Base-by-base conservation (phyloP, 371 early-diverging fungal genomes). In the Mortierella sp. region DNA sequence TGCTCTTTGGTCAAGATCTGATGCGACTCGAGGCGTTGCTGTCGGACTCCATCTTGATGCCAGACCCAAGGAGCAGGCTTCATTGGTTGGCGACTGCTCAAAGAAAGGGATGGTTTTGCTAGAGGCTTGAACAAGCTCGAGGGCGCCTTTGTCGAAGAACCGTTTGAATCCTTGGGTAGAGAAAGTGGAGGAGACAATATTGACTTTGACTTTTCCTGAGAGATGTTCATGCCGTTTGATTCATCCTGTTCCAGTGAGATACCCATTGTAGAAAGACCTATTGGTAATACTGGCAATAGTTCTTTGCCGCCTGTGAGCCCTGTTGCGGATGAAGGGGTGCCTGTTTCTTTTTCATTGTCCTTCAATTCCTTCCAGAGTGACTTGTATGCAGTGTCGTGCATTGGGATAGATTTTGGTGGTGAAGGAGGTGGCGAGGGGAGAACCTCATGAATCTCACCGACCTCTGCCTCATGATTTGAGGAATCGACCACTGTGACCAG, bases 1-100 rank as follows among this genome's bases (percentile, higher is more conserved):
- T 77, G 77, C 23, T 77, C 77, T 57, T 72, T 77, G 43, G 72
- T 68, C 62, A 77, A 62, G 43, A 77, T 77, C 60, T 77, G 77
- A 30, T 77, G 77, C 4, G 77, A 77, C 66, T 77, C 77, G 18
- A 77, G 69, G 0, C 77, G 72, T 48, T 77, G 77, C 7, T 72
- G 77, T 18, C 56, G 60, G 62, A 72, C 43, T 1, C 77, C 77
- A 7, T 77, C 77, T 37, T 77, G 77, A 23, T 77, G 72, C 77
- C 77, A 77, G 16, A 68, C 47, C 77, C 77, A 77, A 1, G 77
- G 77, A 0, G 65, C 71, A 53, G 67, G 62, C 57, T 67, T 70
- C 57, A 57, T 50, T 0, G 71, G 66, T 4, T 56, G 50, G 4
- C 57, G 64, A 2, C 45, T 55, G 6, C 11, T 21, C 28, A 30